Evolutionary conservation across 352 stramenopile species (phyloP), one percentile per base, ranked within the genome.

Genomic region (Phytopythium boreale): DNA sequence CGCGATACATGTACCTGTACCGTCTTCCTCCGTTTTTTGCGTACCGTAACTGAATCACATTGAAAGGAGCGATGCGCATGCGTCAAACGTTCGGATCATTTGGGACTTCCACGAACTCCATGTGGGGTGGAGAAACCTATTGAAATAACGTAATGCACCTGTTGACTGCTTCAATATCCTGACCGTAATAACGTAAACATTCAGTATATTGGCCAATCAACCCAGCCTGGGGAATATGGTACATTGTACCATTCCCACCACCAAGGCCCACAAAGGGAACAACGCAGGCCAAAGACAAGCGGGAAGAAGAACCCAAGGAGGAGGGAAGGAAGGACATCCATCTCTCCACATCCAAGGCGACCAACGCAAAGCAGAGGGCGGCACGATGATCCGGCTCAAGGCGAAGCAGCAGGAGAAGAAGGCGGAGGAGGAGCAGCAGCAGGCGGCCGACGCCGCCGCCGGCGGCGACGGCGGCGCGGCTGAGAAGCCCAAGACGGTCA

Each of bases 371-470:
- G 19, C 12, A 3, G 34, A 15, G 29, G 29, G 29, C 5, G 3
- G 46, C 55, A 47, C 4, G 29, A 92, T 92, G 84, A 90, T 92
- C 70, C 84, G 84, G 57, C 75, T 92, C 47, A 92, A 92, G 80
- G 82, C 84, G 27, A 93, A 91, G 75, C 87, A 93, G 73, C 80
- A 87, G 49, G 83, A 95, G 72, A 96, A 95, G 74, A 89, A 90
- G 61, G 77, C 80, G 17, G 86, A 94, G 62, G 84, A 96, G 63
- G 74, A 88, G 60, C 70, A 84, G 67, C 64, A 63, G 11, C 57
- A 57, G 24, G 60, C 67, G 10, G 77, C 66, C 24, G 69, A 56
- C 36, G 51, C 70, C 20, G 69, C 66, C 26, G 47, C 64, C 14
- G 68, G 50, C 17, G 75, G 76, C 20, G 68, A 58, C 20, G 61